Evolutionary conservation across 2,329 filamentous ascomycete genomes (phyloP).

Genomic region (Fragosphaeria purpurea): DNA sequence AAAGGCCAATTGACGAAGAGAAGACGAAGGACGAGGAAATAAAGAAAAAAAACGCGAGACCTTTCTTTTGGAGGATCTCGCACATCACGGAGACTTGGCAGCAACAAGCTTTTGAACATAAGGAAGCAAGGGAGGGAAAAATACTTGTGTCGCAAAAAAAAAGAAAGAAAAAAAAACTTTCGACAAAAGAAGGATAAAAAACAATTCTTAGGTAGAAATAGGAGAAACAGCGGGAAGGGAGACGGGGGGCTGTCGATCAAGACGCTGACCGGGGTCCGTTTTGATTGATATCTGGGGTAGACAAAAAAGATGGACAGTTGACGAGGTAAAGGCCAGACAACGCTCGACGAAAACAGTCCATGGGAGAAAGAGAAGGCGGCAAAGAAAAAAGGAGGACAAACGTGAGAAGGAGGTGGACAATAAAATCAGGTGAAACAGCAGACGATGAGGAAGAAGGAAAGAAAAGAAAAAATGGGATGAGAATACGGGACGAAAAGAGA

Average conservation of each 20-base stretch:
- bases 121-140: background rate
- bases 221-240: background rate
- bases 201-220: no score
- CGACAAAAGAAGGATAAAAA: no score
- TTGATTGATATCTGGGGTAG: no score
- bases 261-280: no score
- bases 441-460: slow-evolving; percentile 3
- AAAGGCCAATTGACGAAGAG: background rate
- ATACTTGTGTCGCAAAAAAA: background rate
- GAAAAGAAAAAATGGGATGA: slow-evolving; percentile 1
- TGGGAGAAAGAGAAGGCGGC: background rate
- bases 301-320: no score
- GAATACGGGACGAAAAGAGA: background rate
- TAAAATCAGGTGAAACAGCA: background rate
- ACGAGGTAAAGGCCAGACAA: no score
- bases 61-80: slow-evolving; percentile 19
- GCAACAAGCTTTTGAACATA: slow-evolving; percentile 17
- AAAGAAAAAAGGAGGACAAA: background rate
- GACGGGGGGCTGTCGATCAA: background rate
- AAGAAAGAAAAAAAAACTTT: background rate
- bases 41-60: slow-evolving; percentile 11
- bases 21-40: background rate
- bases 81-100: slow-evolving; percentile 19
- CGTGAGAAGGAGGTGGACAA: background rate
- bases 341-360: no score